Conservation (phyloP, 495 filamentous ascomycete species). For the Xylaria nigripes region DNA sequence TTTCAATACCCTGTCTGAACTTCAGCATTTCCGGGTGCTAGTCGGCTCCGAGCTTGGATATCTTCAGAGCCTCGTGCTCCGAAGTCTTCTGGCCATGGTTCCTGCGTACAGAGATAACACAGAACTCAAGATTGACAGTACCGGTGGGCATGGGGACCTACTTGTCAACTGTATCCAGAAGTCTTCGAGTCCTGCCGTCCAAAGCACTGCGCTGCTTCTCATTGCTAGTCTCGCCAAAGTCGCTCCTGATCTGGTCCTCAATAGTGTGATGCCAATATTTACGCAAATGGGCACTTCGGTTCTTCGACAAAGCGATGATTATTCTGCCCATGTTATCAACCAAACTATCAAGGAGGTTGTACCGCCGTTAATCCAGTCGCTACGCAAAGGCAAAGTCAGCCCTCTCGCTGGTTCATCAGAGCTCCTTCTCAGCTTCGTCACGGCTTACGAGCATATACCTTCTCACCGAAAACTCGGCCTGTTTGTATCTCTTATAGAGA, state of each 20-base stretch:
- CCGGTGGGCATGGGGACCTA: conserved; percentile 71
- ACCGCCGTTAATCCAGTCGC: conserved; percentile 77
- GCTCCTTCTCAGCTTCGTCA: conserved; percentile 82
- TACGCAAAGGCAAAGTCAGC: conserved; percentile 69
- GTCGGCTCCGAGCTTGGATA: conserved; percentile 73
- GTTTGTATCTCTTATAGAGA: conserved; percentile 72
- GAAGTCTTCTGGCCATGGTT: conserved; percentile 70
- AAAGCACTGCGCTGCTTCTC: conserved; percentile 83
- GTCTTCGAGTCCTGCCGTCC: conserved; percentile 79
- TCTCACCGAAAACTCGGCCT: conserved; percentile 69
- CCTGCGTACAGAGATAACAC: conserved; percentile 56
- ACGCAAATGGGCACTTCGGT: conserved; percentile 92
- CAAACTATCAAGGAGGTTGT: conserved; percentile 85
- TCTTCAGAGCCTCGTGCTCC: conserved; percentile 69
- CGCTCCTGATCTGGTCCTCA: conserved; percentile 79
- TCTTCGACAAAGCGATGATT: conserved; percentile 84
- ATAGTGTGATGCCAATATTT: conserved; percentile 98
- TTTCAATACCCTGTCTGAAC: conserved; percentile 73
- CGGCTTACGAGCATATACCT: conserved; percentile 91
- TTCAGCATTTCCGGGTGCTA: conserved; percentile 68
- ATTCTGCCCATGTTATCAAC: conserved; percentile 86
- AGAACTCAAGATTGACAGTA: conserved; percentile 59
- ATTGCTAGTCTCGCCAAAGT: conserved; percentile 74
- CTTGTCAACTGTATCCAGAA: conserved; percentile 87
- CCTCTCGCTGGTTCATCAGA: conserved; percentile 73